Evolutionary conservation across 2,329 filamentous ascomycete genomes (phyloP).

Genomic region (Botrytis byssoidea): DNA sequence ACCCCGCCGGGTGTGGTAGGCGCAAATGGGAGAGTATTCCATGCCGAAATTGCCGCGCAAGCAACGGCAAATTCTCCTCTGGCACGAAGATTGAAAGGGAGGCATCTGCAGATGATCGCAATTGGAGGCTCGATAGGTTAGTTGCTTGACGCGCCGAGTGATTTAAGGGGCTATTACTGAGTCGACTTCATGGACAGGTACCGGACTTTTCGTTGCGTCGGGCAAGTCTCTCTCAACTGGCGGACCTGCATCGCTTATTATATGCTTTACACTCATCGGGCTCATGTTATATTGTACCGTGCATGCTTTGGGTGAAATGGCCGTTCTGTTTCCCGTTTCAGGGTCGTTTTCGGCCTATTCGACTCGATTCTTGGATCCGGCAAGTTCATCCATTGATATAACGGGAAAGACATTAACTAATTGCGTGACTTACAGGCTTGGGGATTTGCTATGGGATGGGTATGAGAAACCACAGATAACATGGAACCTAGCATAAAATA

Average conservation of each 20-base stretch:
- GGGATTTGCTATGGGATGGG: constrained; percentile 93
- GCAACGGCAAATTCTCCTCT: constrained; percentile 72
- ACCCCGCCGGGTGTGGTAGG: constrained; percentile 44
- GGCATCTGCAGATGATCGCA: constrained; percentile 96
- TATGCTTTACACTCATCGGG: constrained; percentile 78
- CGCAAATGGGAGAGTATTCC: constrained; percentile 45
- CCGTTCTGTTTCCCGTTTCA: constrained; percentile 84
- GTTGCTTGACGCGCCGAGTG: constrained; percentile 21
- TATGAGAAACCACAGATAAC: constrained; percentile 22
- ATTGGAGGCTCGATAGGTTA: constrained; percentile 86
- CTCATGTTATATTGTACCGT: constrained; percentile 90
- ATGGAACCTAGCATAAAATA: neutral
- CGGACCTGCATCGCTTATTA: constrained; percentile 73
- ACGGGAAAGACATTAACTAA: neutral
- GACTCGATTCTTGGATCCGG: constrained; percentile 87
- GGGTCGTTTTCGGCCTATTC: constrained; percentile 92
- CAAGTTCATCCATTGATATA: constrained; percentile 39
- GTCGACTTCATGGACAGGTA: constrained; percentile 49
- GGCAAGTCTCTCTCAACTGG: constrained; percentile 68
- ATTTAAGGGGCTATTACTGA: neutral
- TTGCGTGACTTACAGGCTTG: constrained; percentile 47
- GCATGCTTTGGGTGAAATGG: constrained; percentile 87
- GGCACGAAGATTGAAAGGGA: constrained; percentile 72
- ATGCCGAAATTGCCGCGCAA: constrained; percentile 60
- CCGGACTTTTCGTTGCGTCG: constrained; percentile 83